A percentile compares a stretch with the other conserved stretches of the same genome.
Conservation (phyloP, 768 basidiomycete species). For the Clathrus columnatus region DNA sequence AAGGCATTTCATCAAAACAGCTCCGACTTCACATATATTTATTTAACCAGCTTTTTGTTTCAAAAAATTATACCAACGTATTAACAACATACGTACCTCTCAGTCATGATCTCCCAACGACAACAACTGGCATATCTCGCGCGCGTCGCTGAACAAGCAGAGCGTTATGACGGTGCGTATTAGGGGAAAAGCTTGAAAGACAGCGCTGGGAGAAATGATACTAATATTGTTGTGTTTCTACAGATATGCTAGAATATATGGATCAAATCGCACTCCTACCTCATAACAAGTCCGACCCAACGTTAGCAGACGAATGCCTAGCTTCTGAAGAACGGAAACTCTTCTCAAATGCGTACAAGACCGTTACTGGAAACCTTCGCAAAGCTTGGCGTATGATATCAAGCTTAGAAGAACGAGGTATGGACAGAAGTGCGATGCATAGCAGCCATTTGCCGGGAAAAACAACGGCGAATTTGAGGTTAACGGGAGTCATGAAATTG, state of each 20-base stretch:
- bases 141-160: constrained; percentile 80
- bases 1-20: too few species aligned
- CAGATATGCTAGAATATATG: constrained; percentile 16
- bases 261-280: constrained; percentile 52
- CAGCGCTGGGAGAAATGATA: constrained; percentile 1
- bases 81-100: too few species aligned
- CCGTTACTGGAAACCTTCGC: constrained; percentile 73
- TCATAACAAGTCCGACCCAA: constrained; percentile 70
- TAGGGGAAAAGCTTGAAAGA: background rate
- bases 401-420: constrained; percentile 50
- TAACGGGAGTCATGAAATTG: constrained; percentile 65
- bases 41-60: too few species aligned
- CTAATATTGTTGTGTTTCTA: background rate
- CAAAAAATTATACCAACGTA: too few species aligned
- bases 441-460: constrained; percentile 16
- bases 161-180: constrained; percentile 72
- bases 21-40: too few species aligned
- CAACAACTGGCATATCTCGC: constrained; percentile 25
- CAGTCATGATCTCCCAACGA: too few species aligned
- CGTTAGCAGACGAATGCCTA: constrained; percentile 56
- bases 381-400: constrained; percentile 81
- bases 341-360: constrained; percentile 86
- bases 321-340: constrained; percentile 83
- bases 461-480: constrained; percentile 46
- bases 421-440: constrained; percentile 47